These are phyloP conservation scores for Brettanomyces anomalus DNA, from an alignment of 805 yeast species.

Conservation along the genomic window DNA sequence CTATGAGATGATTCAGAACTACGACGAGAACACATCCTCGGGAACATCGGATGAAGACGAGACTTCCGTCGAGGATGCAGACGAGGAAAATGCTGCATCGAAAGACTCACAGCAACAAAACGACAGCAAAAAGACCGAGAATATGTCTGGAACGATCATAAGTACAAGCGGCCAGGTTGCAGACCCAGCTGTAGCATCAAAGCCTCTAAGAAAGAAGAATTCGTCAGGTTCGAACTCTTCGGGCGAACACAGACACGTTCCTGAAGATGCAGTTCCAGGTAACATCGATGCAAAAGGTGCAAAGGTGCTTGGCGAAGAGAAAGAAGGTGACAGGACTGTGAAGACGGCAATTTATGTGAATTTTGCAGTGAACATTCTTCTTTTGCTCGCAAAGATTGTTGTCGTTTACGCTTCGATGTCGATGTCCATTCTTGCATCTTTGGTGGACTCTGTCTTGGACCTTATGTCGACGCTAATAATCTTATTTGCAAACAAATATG, in stretches of 20 bases:
- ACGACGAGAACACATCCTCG: conserved; percentile 28
- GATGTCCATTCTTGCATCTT: conserved; percentile 68
- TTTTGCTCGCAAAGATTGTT: conserved; percentile 49
- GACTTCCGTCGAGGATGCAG: conserved; percentile 5
- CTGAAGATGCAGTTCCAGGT: conserved; percentile 37
- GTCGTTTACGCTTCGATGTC: conserved; percentile 62
- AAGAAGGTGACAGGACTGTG: conserved; percentile 28
- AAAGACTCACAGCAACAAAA: neutral
- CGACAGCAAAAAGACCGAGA: neutral
- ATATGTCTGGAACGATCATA: no score
- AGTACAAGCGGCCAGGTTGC: no score
- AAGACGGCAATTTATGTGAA: conserved; percentile 60
- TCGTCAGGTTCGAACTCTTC: neutral
- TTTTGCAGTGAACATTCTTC: conserved; percentile 47
- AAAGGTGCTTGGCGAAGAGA: conserved; percentile 40
- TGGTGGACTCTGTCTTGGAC: conserved; percentile 69
- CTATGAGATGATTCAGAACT: conserved; percentile 51
- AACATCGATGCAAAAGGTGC: conserved; percentile 51
- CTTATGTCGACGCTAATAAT: conserved; percentile 69
- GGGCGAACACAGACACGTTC: neutral
- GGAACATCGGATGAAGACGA: conserved; percentile 16
- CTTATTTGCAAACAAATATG: conserved; percentile 46
- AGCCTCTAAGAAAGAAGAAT: neutral
- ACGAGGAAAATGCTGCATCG: conserved; percentile 1
- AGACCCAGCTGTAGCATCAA: neutral